Percentiles rank a stretch among this genome's conserved stretches.
Evolutionary conservation across 768 basidiomycete genomes (phyloP).

Genomic region (Phallus indusiatus): DNA sequence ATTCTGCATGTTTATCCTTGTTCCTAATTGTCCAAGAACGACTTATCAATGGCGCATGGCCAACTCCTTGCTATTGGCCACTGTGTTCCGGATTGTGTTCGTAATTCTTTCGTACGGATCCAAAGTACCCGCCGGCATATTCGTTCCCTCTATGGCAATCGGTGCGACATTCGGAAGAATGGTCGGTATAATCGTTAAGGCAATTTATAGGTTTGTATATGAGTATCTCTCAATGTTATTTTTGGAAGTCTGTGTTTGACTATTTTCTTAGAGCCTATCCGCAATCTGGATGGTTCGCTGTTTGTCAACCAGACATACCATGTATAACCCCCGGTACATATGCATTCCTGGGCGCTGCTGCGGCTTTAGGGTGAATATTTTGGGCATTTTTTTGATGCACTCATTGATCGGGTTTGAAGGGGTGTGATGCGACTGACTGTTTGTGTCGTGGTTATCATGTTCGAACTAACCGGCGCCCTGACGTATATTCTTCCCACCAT

Average conservation of each 20-base stretch:
- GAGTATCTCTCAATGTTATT: background rate
- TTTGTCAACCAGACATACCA: constrained; percentile 84
- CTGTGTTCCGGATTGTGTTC: constrained; percentile 75
- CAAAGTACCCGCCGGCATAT: constrained; percentile 96
- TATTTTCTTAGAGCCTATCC: constrained; percentile 58
- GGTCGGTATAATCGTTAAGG: constrained; percentile 95
- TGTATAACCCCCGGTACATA: constrained; percentile 99
- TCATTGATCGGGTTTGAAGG: constrained; percentile 29
- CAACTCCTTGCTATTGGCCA: constrained; percentile 86
- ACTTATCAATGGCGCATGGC: constrained; percentile 91
- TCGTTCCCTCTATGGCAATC: constrained; percentile 98
- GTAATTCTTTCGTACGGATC: constrained; percentile 92
- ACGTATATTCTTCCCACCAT: constrained; percentile 97
- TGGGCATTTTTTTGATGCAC: background rate
- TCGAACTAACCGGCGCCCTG: constrained; percentile 92
- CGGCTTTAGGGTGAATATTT: constrained; percentile 67
- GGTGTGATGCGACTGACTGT: constrained; percentile 97
- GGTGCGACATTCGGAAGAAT: constrained; percentile 96
- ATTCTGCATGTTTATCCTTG: background rate
- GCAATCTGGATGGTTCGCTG: constrained; percentile 77
- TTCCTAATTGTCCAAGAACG: constrained; percentile 40
- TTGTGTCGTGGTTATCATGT: constrained; percentile 98
- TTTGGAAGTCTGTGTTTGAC: background rate
- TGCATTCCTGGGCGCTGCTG: constrained; percentile 94
- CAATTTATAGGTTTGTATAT: constrained; percentile 61